Evolutionary conservation across 257 asterid genomes (phyloP).

Genomic region (Jasminum sambac): DNA sequence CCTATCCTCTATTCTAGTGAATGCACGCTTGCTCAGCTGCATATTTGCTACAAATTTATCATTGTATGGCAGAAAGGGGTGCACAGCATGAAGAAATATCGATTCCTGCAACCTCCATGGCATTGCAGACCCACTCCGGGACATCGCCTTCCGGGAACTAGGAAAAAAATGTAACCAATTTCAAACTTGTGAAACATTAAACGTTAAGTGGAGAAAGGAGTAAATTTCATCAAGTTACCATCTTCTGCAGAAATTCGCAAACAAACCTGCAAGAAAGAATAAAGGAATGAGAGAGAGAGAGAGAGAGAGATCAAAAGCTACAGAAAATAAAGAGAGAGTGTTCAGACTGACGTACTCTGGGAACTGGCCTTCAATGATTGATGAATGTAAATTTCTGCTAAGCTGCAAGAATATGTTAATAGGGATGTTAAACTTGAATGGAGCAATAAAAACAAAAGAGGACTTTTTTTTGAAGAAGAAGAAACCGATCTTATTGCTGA

Average conservation of each 20-base stretch:
- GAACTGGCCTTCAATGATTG: constrained; percentile 76
- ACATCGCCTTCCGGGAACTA: constrained; percentile 88
- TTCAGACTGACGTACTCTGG: constrained; percentile 51
- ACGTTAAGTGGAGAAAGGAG: not conserved
- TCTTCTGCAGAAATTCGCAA: constrained; percentile 72
- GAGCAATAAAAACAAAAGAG: not conserved
- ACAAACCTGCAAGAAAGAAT: constrained; percentile 60
- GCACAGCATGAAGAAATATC: constrained; percentile 75
- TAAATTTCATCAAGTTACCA: constrained; percentile 50
- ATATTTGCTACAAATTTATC: not conserved
- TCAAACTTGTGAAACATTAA: not conserved
- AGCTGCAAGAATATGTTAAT: constrained; percentile 58
- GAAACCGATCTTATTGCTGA: no score
- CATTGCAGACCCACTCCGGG: constrained; percentile 96
- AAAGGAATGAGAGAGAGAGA: not conserved
- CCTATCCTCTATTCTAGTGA: not conserved
- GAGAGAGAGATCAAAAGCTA: not conserved
- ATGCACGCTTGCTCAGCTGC: not conserved
- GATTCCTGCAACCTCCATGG: constrained; percentile 97
- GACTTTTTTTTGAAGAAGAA: no score
- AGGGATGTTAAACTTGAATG: constrained; percentile 23
- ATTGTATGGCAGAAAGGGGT: constrained; percentile 20
- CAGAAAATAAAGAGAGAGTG: constrained; percentile 9
- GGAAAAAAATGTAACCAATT: not conserved
- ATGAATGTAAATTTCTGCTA: constrained; percentile 82